phyloP scores from a whole-genome alignment of 1,284 basidiomycete species.

The Leccinum pallidistipes region DNA sequence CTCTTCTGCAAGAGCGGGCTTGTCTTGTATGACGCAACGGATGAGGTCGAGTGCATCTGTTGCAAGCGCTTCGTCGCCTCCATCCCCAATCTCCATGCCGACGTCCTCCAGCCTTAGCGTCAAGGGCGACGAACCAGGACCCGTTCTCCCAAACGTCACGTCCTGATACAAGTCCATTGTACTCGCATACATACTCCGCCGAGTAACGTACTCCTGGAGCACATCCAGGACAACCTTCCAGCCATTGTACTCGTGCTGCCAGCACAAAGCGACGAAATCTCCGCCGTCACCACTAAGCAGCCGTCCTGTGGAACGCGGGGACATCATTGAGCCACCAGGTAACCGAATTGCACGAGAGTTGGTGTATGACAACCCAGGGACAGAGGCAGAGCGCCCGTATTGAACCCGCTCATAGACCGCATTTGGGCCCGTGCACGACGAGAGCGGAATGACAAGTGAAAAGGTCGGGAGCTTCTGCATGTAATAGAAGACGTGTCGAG shows the following conservation, averaged over 20 bases:
- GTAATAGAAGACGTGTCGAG: slow-evolving; percentile 70
- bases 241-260: slow-evolving; percentile 78
- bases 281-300: slow-evolving; percentile 72
- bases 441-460: slow-evolving; percentile 69
- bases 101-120: slow-evolving; percentile 63
- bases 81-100: slow-evolving; percentile 61
- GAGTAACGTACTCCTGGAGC: slow-evolving; percentile 70
- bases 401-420: slow-evolving; percentile 68
- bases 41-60: slow-evolving; percentile 80
- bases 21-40: slow-evolving; percentile 71
- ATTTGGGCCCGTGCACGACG: slow-evolving; percentile 59
- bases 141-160: slow-evolving; percentile 49
- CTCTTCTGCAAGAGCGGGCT: slow-evolving; percentile 59
- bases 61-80: slow-evolving; percentile 60
- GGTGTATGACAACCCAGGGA: slow-evolving; percentile 59
- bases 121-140: slow-evolving; percentile 40
- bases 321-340: slow-evolving; percentile 73
- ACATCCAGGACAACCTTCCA: slow-evolving; percentile 83
- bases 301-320: slow-evolving; percentile 64
- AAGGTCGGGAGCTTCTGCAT: slow-evolving; percentile 73
- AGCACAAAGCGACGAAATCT: slow-evolving; percentile 73
- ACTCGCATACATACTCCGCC: slow-evolving; percentile 45
- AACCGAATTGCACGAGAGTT: slow-evolving; percentile 69
- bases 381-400: slow-evolving; percentile 50
- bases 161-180: slow-evolving; percentile 48